Base-by-base conservation (phyloP, 495 filamentous ascomycete genomes). In the Xylaria acuta region DNA sequence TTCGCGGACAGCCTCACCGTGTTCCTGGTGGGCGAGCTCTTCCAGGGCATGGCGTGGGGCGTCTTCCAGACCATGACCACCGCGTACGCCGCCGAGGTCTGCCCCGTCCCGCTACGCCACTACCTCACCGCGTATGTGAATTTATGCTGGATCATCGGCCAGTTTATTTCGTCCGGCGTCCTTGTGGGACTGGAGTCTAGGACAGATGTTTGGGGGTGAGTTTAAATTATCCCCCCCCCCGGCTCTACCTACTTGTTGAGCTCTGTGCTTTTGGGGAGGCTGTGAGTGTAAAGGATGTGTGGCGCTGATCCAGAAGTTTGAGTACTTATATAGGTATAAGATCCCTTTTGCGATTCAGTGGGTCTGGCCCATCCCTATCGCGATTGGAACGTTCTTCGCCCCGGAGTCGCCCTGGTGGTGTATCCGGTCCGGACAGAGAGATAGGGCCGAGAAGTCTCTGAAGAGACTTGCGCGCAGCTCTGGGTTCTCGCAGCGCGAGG, bases 371-470 rank as follows among this genome's bases (percentile, higher is more conserved):
- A 77, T 84, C 43, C 78, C 84, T 0, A 75, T 89, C 6, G 77
- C 84, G 14, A 69, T 85, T 72, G 89, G 85, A 38, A 87, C 90
- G 27, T 82, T 79, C 51, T 84, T 92, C 41, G 90, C 91, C 1
- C 92, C 92, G 0, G 92, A 95, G 78, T 91, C 89, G 0, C 92
- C 92, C 0, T 94, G 92, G 88, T 94, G 92, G 92, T 84, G 92
- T 43, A 87, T 94, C 45, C 86, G 91, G 11, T 86, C 88, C 63
- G 85, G 85, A 18, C 80, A 84, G 16, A 82, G 83, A 38, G 88
- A 88, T 66, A 80, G 83, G 12, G 82, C 81, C 9, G 73, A 75
- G 60, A 67, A 62, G 30, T 81, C 88, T 8, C 80, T 92, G 53
- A 83, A 84, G 27, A 87, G 91, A 41, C 82, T 94, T 54, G 89